A percentile compares a stretch with the other conserved stretches of the same genome.
Evolutionary conservation across 805 yeast genomes (phyloP).

Genomic region (Lipomyces oligophaga): DNA sequence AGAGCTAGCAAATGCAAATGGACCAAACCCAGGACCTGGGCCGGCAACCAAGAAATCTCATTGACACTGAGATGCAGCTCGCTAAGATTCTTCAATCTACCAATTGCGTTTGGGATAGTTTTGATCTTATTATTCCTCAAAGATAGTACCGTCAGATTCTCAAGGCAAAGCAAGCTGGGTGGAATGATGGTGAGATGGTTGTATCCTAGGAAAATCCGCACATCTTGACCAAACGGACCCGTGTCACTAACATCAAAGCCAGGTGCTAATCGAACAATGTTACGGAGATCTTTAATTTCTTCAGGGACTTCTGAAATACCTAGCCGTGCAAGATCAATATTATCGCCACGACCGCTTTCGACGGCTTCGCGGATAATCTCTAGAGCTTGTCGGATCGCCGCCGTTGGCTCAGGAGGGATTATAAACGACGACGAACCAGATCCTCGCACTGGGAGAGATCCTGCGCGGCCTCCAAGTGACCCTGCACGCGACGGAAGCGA

Average conservation of each 20-base stretch:
- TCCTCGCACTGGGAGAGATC: not conserved
- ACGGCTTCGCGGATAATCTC: conserved; percentile 24
- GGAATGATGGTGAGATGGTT: conserved; percentile 35
- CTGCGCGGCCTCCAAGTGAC: not conserved
- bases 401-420: not conserved
- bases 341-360: conserved; percentile 26
- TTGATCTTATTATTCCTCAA: conserved; percentile 37
- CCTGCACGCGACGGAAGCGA: conserved; percentile 6
- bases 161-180: conserved; percentile 35
- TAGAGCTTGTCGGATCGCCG: conserved; percentile 11
- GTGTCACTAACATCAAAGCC: conserved; percentile 14
- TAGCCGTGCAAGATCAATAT: conserved; percentile 25
- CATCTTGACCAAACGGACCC: conserved; percentile 30
- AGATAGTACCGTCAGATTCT: conserved; percentile 37
- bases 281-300: conserved; percentile 37
- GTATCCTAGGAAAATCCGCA: conserved; percentile 35
- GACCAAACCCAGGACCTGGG: conserved; percentile 36
- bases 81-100: conserved; percentile 33
- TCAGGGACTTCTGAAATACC: conserved; percentile 36
- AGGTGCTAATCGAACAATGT: conserved; percentile 30
- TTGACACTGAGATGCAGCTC: conserved; percentile 40
- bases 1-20: conserved; percentile 35
- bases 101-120: conserved; percentile 37
- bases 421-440: conserved; percentile 16
- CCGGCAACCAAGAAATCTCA: conserved; percentile 36